Conservation (phyloP, 192 early-diverging fungal genomes). For the Thamnidium elegans region DNA sequence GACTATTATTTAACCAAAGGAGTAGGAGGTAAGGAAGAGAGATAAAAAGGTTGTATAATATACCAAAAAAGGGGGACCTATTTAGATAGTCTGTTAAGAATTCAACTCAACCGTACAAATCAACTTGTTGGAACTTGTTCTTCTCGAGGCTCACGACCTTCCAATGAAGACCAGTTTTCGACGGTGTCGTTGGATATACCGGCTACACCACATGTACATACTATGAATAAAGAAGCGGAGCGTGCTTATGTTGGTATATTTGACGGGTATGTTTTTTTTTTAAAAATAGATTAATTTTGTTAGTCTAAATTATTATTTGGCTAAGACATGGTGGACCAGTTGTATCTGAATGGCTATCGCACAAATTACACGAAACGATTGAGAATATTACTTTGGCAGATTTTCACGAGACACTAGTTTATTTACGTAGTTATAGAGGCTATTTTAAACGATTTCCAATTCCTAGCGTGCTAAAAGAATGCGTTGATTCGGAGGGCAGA, state of each 20-base stretch:
- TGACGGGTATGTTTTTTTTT: slow-evolving; percentile 57
- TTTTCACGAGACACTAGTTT: slow-evolving; percentile 35
- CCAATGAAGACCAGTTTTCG: slow-evolving; percentile 55
- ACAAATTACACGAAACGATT: slow-evolving; percentile 49
- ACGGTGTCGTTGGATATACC: slow-evolving; percentile 40
- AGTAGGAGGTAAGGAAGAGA: slow-evolving; percentile 10
- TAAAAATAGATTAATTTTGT: not conserved
- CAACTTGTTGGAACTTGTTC: slow-evolving; percentile 52
- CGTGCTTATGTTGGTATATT: slow-evolving; percentile 55
- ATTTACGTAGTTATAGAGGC: slow-evolving; percentile 41
- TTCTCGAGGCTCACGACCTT: slow-evolving; percentile 51
- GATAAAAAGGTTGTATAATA: not conserved
- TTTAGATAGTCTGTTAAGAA: slow-evolving; percentile 30
- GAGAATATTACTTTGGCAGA: slow-evolving; percentile 40
- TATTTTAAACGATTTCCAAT: slow-evolving; percentile 46
- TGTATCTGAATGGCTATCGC: slow-evolving; percentile 44
- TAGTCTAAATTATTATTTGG: no score
- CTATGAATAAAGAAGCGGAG: slow-evolving; percentile 18
- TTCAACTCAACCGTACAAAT: slow-evolving; percentile 42
- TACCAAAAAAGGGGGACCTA: not conserved
- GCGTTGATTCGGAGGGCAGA: slow-evolving; percentile 19
- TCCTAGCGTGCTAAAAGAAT: slow-evolving; percentile 19
- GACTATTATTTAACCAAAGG: slow-evolving; percentile 32
- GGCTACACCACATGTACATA: not conserved
- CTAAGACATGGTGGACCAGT: slow-evolving; percentile 31